Percentiles rank a stretch among this genome's conserved stretches.
These are phyloP conservation scores for Fraxinus paxiana DNA, from an alignment of 305 asterid genomes.

Conservation along the genomic window DNA sequence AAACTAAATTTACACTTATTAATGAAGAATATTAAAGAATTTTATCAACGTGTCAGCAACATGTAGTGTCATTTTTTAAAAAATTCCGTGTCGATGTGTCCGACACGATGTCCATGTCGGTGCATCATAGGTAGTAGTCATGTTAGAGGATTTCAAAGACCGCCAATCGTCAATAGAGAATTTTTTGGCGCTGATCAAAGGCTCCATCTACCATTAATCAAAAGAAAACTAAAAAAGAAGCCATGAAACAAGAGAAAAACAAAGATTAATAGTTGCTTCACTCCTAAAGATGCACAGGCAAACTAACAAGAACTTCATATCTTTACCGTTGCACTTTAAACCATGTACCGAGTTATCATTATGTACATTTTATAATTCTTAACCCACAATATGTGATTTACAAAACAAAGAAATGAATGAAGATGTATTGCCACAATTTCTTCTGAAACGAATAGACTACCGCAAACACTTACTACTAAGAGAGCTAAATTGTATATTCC, in stretches of 20 bases:
- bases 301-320: background rate
- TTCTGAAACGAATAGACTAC: background rate
- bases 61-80: background rate
- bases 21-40: background rate
- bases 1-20: background rate
- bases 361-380: background rate
- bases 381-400: background rate
- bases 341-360: background rate
- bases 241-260: background rate
- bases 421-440: background rate
- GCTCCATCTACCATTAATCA: background rate
- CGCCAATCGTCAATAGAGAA: background rate
- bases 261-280: background rate
- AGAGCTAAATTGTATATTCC: slow-evolving; percentile 71
- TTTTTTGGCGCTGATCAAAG: background rate
- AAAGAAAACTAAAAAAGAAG: background rate
- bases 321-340: background rate
- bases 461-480: slow-evolving; percentile 65
- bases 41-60: background rate
- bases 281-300: background rate
- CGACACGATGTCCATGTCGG: background rate
- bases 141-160: background rate
- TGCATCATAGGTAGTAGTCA: background rate
- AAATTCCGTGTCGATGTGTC: background rate
- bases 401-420: background rate